Evolutionary conservation across 768 basidiomycete species (phyloP).

Genomic region (Suillus placidus): DNA sequence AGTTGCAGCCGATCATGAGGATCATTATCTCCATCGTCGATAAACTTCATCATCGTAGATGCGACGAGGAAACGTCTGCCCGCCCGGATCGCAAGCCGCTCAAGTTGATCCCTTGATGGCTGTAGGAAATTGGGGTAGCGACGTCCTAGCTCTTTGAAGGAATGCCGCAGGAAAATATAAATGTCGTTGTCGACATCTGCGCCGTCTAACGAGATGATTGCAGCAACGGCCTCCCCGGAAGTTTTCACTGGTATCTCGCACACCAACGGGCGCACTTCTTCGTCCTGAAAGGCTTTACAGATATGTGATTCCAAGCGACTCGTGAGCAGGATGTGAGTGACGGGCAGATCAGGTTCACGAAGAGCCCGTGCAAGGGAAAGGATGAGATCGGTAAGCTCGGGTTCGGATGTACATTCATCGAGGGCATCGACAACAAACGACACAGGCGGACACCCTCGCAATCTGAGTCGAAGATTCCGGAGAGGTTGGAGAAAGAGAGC

Average conservation of each 20-base stretch:
- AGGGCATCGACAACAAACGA: background rate
- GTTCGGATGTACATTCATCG: background rate
- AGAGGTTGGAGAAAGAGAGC: background rate
- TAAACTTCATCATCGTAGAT: too few species aligned
- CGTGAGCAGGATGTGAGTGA: background rate
- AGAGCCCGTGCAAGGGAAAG: background rate
- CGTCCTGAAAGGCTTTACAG: background rate
- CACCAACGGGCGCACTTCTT: background rate
- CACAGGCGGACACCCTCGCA: background rate
- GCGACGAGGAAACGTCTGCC: too few species aligned
- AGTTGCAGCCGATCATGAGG: background rate
- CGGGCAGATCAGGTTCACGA: background rate
- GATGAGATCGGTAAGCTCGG: background rate
- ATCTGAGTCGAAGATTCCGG: background rate
- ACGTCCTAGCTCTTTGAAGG: background rate
- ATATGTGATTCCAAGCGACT: background rate
- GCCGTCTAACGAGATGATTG: background rate
- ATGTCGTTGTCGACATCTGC: background rate
- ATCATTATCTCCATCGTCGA: too few species aligned
- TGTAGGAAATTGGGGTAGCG: background rate
- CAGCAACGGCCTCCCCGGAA: background rate
- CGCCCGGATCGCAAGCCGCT: too few species aligned
- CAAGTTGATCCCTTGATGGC: background rate
- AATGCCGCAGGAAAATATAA: background rate
- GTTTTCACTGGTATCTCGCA: background rate